Evolutionary conservation across 2,329 filamentous ascomycete species (phyloP).

Genomic region (Fusarium austroafricanum): DNA sequence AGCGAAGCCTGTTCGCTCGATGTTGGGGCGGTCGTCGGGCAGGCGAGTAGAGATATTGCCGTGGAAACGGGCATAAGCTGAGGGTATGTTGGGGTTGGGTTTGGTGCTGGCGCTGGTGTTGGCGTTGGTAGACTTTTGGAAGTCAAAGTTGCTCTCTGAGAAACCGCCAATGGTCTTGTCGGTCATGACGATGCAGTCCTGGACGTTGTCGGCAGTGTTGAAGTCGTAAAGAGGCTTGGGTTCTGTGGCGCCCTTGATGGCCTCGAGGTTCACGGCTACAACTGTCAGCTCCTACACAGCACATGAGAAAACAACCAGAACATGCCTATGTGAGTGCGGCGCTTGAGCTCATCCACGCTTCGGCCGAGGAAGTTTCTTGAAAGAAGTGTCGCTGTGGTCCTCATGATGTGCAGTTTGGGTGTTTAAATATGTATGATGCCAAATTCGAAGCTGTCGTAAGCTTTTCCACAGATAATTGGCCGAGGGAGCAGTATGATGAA

Average conservation of each 20-base stretch:
- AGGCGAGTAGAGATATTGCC: slow-evolving; percentile 89
- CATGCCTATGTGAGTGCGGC: slow-evolving; percentile 66
- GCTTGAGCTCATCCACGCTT: slow-evolving; percentile 70
- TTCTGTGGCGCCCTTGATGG: slow-evolving; percentile 71
- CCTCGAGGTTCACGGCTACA: slow-evolving; percentile 75
- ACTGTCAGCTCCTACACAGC: not conserved
- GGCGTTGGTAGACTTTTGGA: slow-evolving; percentile 48
- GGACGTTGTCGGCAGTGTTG: slow-evolving; percentile 58
- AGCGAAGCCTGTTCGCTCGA: slow-evolving; percentile 86
- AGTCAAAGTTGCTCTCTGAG: slow-evolving; percentile 79
- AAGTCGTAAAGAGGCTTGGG: slow-evolving; percentile 76
- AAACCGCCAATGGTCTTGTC: slow-evolving; percentile 89
- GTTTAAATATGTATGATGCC: not conserved
- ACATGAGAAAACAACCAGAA: accelerated
- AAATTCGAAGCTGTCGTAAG: slow-evolving; percentile 19
- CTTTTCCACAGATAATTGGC: slow-evolving; percentile 28
- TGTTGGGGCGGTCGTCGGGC: slow-evolving; percentile 76
- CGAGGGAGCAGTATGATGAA: not conserved
- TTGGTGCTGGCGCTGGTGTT: not conserved
- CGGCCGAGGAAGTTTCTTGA: slow-evolving; percentile 67
- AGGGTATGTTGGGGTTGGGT: slow-evolving; percentile 24
- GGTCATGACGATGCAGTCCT: slow-evolving; percentile 80
- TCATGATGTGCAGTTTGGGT: slow-evolving; percentile 55
- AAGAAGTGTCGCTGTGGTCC: slow-evolving; percentile 56
- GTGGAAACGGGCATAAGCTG: slow-evolving; percentile 80